A percentile compares a stretch with the other conserved stretches of the same genome.
These are phyloP conservation scores for Trichoderma cornu-damae DNA, from an alignment of 2,329 filamentous ascomycete genomes.

Conservation along the genomic window DNA sequence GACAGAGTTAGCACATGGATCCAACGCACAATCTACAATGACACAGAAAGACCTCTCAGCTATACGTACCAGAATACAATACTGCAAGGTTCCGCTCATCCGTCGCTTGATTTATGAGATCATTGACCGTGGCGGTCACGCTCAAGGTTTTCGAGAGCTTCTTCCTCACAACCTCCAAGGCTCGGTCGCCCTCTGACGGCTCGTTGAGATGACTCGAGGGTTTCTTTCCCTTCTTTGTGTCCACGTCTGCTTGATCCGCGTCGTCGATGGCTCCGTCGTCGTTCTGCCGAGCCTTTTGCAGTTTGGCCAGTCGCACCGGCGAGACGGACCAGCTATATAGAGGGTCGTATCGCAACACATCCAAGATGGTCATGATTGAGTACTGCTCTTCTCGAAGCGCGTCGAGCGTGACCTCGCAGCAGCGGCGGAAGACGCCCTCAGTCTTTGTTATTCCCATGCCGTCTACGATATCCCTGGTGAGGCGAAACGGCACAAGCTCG, in stretches of 20 bases:
- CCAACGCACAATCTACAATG: background rate
- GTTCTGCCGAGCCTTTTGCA: conserved; percentile 57
- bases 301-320: conserved; percentile 57
- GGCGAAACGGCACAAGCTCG: conserved; percentile 89
- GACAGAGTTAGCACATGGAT: background rate
- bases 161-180: conserved; percentile 88
- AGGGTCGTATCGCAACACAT: conserved; percentile 96
- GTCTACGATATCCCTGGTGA: conserved; percentile 92
- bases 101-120: conserved; percentile 90
- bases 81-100: conserved; percentile 91
- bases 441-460: conserved; percentile 95
- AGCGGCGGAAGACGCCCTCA: conserved; percentile 94
- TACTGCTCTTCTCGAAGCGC: conserved; percentile 92
- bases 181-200: conserved; percentile 76
- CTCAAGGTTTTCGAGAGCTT: conserved; percentile 93
- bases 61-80: conserved; percentile 68
- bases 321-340: conserved; percentile 94
- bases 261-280: conserved; percentile 38
- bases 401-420: conserved; percentile 95
- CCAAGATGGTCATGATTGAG: conserved; percentile 96
- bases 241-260: conserved; percentile 37
- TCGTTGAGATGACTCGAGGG: conserved; percentile 44
- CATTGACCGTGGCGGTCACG: conserved; percentile 91
- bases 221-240: conserved; percentile 38
- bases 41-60: background rate